Evolutionary conservation across 148 eudicot genomes (phyloP).

Genomic region (Tetragonia tetragonoides): DNA sequence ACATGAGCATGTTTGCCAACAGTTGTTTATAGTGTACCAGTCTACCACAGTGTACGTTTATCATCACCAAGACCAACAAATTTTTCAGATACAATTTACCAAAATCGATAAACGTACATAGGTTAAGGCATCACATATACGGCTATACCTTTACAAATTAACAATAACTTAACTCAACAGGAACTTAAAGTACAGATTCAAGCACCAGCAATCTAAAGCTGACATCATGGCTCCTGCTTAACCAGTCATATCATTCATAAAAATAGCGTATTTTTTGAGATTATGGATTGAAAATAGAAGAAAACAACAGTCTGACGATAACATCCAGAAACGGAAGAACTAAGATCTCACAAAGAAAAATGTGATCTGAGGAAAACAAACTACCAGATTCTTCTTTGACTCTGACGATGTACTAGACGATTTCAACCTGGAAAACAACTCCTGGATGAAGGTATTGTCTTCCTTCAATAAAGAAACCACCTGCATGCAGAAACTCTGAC

Average conservation of each 20-base stretch:
- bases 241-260: not conserved
- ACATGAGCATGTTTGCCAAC: no score
- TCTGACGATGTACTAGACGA: constrained; percentile 54
- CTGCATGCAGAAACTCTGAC: constrained; percentile 32
- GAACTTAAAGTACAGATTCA: no score
- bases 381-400: constrained; percentile 87
- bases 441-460: constrained; percentile 75
- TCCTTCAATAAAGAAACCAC: constrained; percentile 86
- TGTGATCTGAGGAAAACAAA: constrained; percentile 5
- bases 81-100: no score
- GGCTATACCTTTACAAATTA: no score
- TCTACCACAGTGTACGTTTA: no score
- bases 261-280: not conserved
- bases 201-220: not conserved
- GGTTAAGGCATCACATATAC: no score
- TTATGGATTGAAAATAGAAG: not conserved
- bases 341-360: not conserved
- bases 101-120: no score
- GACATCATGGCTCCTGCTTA: not conserved
- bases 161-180: no score
- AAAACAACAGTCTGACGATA: not conserved
- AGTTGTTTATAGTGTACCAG: no score
- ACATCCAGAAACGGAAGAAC: not conserved
- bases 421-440: constrained; percentile 72
- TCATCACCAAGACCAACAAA: no score